Conservation (phyloP, 2,329 filamentous ascomycete genomes). For the Calonectria ilicicola region DNA sequence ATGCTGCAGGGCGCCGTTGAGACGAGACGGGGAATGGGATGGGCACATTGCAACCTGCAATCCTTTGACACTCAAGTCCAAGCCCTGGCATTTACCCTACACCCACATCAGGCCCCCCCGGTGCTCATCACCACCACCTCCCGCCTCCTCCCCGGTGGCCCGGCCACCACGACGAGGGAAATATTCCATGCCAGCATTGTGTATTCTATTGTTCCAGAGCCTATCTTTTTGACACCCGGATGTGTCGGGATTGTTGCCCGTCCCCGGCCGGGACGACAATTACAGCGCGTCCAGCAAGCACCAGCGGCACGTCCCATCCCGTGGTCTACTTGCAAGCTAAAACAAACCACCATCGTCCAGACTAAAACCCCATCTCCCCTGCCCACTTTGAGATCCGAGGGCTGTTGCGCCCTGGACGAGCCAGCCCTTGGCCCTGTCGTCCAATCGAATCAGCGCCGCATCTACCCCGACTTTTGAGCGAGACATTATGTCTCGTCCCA, state of each 20-base stretch:
- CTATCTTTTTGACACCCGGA: background rate
- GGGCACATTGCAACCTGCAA: slow-evolving; percentile 9
- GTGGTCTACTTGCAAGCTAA: slow-evolving; percentile 27
- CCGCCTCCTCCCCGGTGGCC: slow-evolving; percentile 20
- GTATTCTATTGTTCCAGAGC: background rate
- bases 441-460: slow-evolving; percentile 29
- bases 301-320: slow-evolving; percentile 40
- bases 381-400: slow-evolving; percentile 1
- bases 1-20: slow-evolving; percentile 22
- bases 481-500: slow-evolving; percentile 30
- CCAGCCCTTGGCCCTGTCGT: slow-evolving; percentile 15
- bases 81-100: slow-evolving; percentile 30
- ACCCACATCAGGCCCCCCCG: slow-evolving; percentile 7
- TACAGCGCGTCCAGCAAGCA: slow-evolving; percentile 2
- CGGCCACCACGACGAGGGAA: background rate
- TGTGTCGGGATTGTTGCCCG: background rate
- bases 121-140: slow-evolving; percentile 5
- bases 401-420: slow-evolving; percentile 13
- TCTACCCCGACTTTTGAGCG: slow-evolving; percentile 43
- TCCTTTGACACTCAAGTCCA: slow-evolving; percentile 22
- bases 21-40: background rate
- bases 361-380: slow-evolving; percentile 20
- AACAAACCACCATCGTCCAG: slow-evolving; percentile 25
- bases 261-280: background rate
- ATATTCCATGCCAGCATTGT: slow-evolving; percentile 9